A percentile compares a stretch with the other conserved stretches of the same genome.
Conservation (phyloP, 805 yeast genomes). For the Clavispora santaluciae region DNA sequence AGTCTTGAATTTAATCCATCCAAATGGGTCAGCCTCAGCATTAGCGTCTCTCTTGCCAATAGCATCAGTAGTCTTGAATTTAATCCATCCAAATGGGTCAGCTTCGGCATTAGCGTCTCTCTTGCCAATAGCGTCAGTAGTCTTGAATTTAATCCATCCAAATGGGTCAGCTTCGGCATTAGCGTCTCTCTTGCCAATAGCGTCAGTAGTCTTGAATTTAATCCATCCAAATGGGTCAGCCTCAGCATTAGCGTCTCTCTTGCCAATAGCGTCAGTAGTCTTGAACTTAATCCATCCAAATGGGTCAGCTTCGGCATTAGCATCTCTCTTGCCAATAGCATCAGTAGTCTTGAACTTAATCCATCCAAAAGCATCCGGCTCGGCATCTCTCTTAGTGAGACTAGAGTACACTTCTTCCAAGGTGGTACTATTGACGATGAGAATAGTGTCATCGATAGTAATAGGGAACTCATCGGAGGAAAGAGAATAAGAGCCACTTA, state of each 20-base stretch:
- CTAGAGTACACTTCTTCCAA: slow-evolving; percentile 12
- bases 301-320: slow-evolving; percentile 5
- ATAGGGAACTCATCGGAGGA: slow-evolving; percentile 11
- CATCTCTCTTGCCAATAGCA: slow-evolving; percentile 6
- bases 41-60: slow-evolving; percentile 2
- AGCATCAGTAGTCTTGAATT: slow-evolving; percentile 3
- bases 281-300: slow-evolving; percentile 4
- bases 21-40: slow-evolving; percentile 4
- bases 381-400: slow-evolving; percentile 6
- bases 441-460: slow-evolving; percentile 9
- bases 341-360: slow-evolving; percentile 8
- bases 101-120: slow-evolving; percentile 14
- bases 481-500: slow-evolving; percentile 10
- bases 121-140: slow-evolving; percentile 7
- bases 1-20: slow-evolving; percentile 4
- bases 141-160: slow-evolving; percentile 4
- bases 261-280: slow-evolving; percentile 3
- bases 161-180: slow-evolving; percentile 3
- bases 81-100: slow-evolving; percentile 4
- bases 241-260: slow-evolving; percentile 3
- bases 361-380: slow-evolving; percentile 10
- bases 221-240: slow-evolving; percentile 5
- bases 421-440: slow-evolving; percentile 14
- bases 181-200: slow-evolving; percentile 2
- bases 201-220: slow-evolving; percentile 2